Conservation (phyloP, 129 eudicot species). For the Scalesia atractyloides region DNA sequence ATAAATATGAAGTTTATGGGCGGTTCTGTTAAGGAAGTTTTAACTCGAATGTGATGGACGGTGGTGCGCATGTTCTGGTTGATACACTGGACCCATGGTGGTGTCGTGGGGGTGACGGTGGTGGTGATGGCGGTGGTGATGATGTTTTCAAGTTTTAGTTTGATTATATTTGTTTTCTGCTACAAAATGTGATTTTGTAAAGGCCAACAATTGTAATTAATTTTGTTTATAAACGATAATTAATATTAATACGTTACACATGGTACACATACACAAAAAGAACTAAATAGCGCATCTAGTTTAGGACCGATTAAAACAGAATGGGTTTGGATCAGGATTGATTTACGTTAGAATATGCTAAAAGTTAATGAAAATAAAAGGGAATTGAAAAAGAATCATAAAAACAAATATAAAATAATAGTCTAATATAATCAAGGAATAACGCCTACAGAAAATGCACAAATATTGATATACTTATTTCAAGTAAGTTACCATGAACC, state of each 20-base stretch:
- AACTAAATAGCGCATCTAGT: no score
- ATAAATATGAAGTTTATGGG: neutral
- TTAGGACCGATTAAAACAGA: no score
- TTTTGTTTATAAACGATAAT: constrained; percentile 25
- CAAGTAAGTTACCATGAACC: no score
- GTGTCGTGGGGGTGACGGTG: neutral
- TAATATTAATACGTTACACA: neutral
- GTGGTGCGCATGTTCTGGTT: neutral
- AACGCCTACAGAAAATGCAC: no score
- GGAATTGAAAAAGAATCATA: no score
- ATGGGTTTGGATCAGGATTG: no score
- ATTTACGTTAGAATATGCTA: no score
- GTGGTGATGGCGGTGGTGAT: constrained; percentile 3
- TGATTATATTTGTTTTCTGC: constrained; percentile 21
- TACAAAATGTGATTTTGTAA: constrained; percentile 30
- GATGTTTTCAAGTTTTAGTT: constrained; percentile 2
- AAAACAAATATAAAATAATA: no score
- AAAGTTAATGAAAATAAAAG: no score
- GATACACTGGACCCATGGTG: neutral
- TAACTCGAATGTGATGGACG: constrained; percentile 16
- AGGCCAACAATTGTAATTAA: constrained; percentile 35
- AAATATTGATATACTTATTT: no score
- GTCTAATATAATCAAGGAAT: no score
- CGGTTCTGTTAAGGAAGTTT: constrained; percentile 14
- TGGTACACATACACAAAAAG: neutral